Evolutionary conservation across 1,284 basidiomycete species (phyloP), one percentile per base, ranked within the genome.

Genomic region (Pisolithus thermaeus): DNA sequence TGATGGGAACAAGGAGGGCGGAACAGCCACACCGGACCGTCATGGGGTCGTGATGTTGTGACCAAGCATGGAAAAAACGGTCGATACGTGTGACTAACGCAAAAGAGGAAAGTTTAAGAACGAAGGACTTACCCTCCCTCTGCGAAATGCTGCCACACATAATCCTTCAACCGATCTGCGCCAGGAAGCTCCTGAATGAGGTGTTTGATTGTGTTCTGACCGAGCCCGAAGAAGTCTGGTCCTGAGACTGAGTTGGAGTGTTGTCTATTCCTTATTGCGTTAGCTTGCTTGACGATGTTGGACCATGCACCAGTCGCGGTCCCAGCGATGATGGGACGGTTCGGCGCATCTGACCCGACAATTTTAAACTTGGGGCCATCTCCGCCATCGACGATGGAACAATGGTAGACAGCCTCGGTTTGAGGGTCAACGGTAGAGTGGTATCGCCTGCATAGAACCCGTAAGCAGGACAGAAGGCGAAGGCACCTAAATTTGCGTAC

Each of bases 241-340:
- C 87, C 88, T 3, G 88, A 90, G 12, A 90, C 87, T 8, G 84
- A 87, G 64, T 90, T 90, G 40, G 83, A 86, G 61, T 90, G 88
- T 57, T 87, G 84, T 22, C 86, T 75, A 62, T 86, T 83, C 46
- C 87, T 79, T 54, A 90, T 81, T 41, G 78, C 75, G 61, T 90
- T 90, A 1, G 88, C 88, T 41, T 84, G 80, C 59, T 83, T 84
- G 47, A 91, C 86, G 56, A 90, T 85, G 58, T 75, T 80, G 1
- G 84, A 83, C 88, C 88, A 90, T 46, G 87, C 87, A 32, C 87
- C 88, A 0, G 88, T 90, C 38, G 87, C 87, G 0, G 88, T 90
- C n/a, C 85, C 84, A 3, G 87, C 84, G 46, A 84, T 81, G 59
- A 90, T 78, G 36, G 84, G 78, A 47, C 80, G 78, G 56, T 82